Conservation (phyloP, 352 stramenopile genomes). For the Globisporangium parvum region DNA sequence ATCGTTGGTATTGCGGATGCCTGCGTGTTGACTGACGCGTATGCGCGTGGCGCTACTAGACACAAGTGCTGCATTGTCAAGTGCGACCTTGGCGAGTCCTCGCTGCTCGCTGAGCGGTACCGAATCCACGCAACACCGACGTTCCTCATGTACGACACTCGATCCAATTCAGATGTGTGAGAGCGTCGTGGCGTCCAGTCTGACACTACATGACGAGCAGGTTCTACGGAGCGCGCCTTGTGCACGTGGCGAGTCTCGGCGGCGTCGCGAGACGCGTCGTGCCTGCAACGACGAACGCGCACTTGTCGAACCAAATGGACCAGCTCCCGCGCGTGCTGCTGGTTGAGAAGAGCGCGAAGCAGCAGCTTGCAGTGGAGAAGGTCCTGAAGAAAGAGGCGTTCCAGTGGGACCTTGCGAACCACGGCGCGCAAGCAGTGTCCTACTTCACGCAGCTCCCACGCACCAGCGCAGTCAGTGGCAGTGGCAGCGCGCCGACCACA, state of each 20-base stretch:
- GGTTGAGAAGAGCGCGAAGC: conserved; percentile 44
- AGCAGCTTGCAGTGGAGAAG: conserved; percentile 55
- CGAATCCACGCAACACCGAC: conserved; percentile 64
- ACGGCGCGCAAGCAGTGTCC: conserved; percentile 45
- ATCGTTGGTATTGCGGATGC: background rate
- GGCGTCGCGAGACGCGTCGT: conserved; percentile 39
- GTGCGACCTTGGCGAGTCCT: conserved; percentile 64
- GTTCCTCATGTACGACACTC: conserved; percentile 53
- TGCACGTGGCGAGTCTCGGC: conserved; percentile 58
- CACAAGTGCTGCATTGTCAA: conserved; percentile 57
- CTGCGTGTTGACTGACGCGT: background rate
- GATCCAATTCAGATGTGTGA: background rate
- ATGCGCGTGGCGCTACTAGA: conserved; percentile 4
- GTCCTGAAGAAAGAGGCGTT: conserved; percentile 56
- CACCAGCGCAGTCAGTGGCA: conserved; percentile 3
- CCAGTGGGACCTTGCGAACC: conserved; percentile 60
- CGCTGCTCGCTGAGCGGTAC: conserved; percentile 49
- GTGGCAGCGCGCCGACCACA: background rate
- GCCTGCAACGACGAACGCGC: conserved; percentile 50
- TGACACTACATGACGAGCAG: conserved; percentile 12
- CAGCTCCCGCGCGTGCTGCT: conserved; percentile 57
- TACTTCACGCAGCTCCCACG: conserved; percentile 32
- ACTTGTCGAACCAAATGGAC: conserved; percentile 50
- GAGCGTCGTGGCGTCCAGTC: background rate
- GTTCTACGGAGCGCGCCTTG: conserved; percentile 57